Conservation (phyloP, 345 rosid species). For the Salix viminalis region DNA sequence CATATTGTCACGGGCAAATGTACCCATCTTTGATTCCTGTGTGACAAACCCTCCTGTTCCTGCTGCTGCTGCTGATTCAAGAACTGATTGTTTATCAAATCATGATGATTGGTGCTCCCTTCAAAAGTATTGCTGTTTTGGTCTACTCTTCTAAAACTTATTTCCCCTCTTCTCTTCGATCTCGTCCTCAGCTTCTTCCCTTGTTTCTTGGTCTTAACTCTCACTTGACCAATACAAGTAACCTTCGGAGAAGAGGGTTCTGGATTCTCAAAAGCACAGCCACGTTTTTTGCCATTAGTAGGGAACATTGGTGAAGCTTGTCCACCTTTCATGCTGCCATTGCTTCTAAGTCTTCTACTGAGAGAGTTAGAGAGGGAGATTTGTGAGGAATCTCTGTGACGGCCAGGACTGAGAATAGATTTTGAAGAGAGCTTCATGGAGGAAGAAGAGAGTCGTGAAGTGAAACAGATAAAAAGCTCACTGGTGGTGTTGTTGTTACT, state of each 20-base stretch:
- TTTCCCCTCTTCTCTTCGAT: conserved; percentile 61
- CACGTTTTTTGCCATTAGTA: conserved; percentile 50
- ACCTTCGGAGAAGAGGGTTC: conserved; percentile 96
- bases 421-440: conserved; percentile 88
- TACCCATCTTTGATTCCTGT: conserved; percentile 74
- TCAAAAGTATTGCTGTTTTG: conserved; percentile 1
- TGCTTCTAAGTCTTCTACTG: conserved; percentile 62
- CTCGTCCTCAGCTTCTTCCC: conserved; percentile 65
- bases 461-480: conserved; percentile 82
- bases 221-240: conserved; percentile 96
- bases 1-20: conserved; percentile 80
- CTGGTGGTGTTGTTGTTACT: conserved; percentile 22
- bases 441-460: conserved; percentile 77
- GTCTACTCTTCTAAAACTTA: conserved; percentile 59
- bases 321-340: conserved; percentile 73
- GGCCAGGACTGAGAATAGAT: conserved; percentile 72
- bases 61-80: conserved; percentile 21
- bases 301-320: conserved; percentile 89
- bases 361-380: conserved; percentile 80
- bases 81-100: neutral
- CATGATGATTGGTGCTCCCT: conserved; percentile 12
- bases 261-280: conserved; percentile 61
- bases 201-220: conserved; percentile 93
- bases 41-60: conserved; percentile 38
- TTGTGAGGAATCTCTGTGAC: conserved; percentile 51